These are phyloP conservation scores for Neurospora crassa DNA, from an alignment of 2,329 filamentous ascomycete species.

Conservation along the genomic window DNA sequence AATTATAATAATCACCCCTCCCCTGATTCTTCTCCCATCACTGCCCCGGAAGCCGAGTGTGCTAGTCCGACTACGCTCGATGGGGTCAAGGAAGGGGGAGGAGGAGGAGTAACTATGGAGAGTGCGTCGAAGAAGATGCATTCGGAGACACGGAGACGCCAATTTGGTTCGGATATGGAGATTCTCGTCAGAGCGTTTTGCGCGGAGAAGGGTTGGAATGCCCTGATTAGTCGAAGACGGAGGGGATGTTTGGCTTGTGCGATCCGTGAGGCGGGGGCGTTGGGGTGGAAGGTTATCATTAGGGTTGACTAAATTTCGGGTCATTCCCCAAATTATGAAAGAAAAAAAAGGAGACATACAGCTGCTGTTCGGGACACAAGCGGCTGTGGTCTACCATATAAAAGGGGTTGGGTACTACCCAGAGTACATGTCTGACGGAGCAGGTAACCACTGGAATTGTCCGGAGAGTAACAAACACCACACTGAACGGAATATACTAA, in stretches of 20 bases:
- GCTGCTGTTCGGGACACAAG: background rate
- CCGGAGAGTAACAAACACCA: background rate
- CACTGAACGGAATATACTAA: background rate
- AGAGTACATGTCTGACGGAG: background rate
- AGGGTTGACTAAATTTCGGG: conserved; percentile 36
- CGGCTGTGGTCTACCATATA: background rate
- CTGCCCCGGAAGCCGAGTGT: conserved; percentile 2
- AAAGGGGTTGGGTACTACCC: background rate
- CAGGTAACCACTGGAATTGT: background rate
- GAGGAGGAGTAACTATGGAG: conserved; percentile 16
- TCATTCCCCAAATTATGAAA: too few species aligned
- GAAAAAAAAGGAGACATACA: background rate
- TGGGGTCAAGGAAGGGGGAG: background rate
- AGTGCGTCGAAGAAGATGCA: conserved; percentile 42
- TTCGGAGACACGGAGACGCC: conserved; percentile 44
- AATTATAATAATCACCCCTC: background rate
- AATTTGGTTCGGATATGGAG: conserved; percentile 57
- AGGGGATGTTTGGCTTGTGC: conserved; percentile 66
- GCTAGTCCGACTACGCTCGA: background rate
- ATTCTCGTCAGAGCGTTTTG: conserved; percentile 64
- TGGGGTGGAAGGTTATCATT: conserved; percentile 61
- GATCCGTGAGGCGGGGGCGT: conserved; percentile 62
- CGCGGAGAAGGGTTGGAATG: conserved; percentile 65
- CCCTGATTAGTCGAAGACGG: conserved; percentile 56
- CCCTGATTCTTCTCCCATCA: background rate